Evolutionary conservation across 129 eudicot species (phyloP), one percentile per base, ranked within the genome.

Genomic region (Scalesia atractyloides): DNA sequence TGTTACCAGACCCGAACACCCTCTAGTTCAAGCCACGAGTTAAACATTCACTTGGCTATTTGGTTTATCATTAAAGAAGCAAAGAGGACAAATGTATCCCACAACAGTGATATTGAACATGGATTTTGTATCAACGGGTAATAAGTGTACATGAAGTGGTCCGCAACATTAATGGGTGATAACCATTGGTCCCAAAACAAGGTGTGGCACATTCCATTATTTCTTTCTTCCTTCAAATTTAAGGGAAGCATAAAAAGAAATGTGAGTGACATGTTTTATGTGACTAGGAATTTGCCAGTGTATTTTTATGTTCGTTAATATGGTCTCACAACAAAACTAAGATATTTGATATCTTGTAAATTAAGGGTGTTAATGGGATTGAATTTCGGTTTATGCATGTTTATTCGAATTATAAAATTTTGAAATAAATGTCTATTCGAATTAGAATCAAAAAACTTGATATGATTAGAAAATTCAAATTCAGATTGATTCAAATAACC

Each of bases 101-200:
- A 7, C 46, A 41, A 41, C 46, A 41, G 20, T 54, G 26, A 54
- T 19, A 54, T 19, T 20, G 61, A 18, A 54, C 14, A 18, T 54
- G 18, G 56, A 50, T 74, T 37, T 64, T 74, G 72, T 64, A 3
- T 41, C 46, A 7, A 41, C 8, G n/a, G 54, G 72, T 74, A 64
- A 64, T 14, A 74, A 74, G 64, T 37, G 72, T n/a, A 64, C 72
- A 74, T 36, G 65, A 74, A 64, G 72, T 64, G 72, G 44, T 64
- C 76, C 76, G 24, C 26, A 64, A 64, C 43, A 74, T 64, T 74
- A 51, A 64, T 64, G 65, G 70, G 72, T 51, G 56, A 20, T 39
- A 62, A 74, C 61, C 66, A 37, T 64, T 64, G 64, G 79, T 15
- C 64, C 79, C 63, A 71, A 71, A 43, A 51, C 14, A 54, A 51